Conservation (phyloP, 1,284 basidiomycete species). For the Neolentinus lepideus region DNA sequence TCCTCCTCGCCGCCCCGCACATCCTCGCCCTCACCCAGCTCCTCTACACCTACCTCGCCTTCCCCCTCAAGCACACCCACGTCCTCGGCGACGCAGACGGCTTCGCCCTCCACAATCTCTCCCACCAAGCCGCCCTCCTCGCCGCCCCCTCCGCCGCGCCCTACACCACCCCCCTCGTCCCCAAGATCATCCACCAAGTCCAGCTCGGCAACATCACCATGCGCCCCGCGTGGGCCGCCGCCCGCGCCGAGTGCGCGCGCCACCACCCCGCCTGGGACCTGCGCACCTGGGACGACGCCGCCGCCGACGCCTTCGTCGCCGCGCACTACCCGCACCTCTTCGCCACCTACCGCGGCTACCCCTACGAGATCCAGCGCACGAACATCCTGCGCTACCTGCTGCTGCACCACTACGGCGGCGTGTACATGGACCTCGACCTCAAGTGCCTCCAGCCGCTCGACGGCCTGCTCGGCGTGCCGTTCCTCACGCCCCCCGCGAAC, state of each 20-base stretch:
- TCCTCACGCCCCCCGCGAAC: background rate
- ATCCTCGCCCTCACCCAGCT: background rate
- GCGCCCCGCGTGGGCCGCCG: background rate
- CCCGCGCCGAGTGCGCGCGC: background rate
- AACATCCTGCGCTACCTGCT: background rate
- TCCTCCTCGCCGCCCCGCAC: background rate
- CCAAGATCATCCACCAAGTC: background rate
- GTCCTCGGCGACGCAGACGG: background rate
- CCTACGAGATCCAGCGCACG: background rate
- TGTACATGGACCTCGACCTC: background rate
- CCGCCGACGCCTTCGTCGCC: background rate
- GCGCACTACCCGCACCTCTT: background rate
- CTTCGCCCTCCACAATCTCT: background rate
- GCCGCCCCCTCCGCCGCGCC: background rate
- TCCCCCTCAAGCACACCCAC: background rate
- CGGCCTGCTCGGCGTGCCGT: background rate
- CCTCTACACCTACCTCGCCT: background rate
- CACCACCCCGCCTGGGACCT: background rate
- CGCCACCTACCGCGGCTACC: background rate
- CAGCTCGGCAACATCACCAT: background rate
- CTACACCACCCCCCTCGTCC: background rate
- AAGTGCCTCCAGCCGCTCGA: background rate
- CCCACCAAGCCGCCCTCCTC: background rate
- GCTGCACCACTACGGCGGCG: background rate
- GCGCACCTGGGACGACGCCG: background rate